These are phyloP conservation scores for Nidularia pulvinata DNA, from an alignment of 768 basidiomycete species.

Conservation along the genomic window DNA sequence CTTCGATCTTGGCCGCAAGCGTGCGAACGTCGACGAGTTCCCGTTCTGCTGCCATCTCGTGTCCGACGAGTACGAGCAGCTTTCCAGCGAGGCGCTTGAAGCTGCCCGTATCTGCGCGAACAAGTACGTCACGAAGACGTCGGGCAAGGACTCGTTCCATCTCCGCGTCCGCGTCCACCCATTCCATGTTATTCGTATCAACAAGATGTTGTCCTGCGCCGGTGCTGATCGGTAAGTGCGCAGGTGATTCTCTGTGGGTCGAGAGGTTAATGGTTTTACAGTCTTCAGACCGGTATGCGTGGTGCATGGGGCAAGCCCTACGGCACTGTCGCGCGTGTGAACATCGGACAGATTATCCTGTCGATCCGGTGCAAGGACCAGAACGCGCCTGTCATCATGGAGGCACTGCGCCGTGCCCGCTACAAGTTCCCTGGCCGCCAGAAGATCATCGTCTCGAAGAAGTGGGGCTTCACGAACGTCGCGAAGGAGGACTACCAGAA, in stretches of 20 bases:
- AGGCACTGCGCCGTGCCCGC: conserved; percentile 95
- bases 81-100: conserved; percentile 94
- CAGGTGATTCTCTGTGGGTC: too few relatives aligned
- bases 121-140: conserved; percentile 98
- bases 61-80: conserved; percentile 97
- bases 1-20: conserved; percentile 95
- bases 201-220: conserved; percentile 99
- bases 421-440: conserved; percentile 99
- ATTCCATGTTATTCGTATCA: conserved; percentile 98
- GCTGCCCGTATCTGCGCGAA: conserved; percentile 99
- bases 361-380: conserved; percentile 88
- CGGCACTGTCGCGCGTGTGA: conserved; percentile 93
- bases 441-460: conserved; percentile 96
- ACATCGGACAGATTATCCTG: conserved; percentile 95
- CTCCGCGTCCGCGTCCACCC: conserved; percentile 96
- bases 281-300: conserved; percentile 97
- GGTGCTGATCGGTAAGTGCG: conserved; percentile 88
- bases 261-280: conserved; percentile 16
- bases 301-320: conserved; percentile 99
- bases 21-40: conserved; percentile 97
- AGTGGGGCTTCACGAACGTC: conserved; percentile 99
- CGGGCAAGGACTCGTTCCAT: conserved; percentile 99
- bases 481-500: conserved; percentile 86
- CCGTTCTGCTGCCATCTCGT: conserved; percentile 97
- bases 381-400: conserved; percentile 88